Base-by-base conservation (phyloP, 1,139 yeast genomes). In the Geotrichum candidum region DNA sequence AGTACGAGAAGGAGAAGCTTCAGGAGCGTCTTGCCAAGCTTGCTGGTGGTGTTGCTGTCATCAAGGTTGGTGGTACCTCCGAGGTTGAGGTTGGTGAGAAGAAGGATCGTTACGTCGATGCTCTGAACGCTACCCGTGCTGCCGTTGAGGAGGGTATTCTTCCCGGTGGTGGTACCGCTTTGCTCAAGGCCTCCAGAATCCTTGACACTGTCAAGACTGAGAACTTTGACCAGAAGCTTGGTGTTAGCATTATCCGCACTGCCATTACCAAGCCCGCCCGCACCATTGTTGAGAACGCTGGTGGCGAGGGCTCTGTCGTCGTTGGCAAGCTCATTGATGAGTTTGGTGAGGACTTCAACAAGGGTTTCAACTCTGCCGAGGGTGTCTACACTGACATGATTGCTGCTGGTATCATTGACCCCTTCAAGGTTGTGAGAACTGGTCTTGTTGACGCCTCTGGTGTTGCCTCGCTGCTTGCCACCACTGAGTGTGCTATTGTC, bases 111-210 rank as follows among this genome's bases (percentile, higher is more conserved):
- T 95, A 92, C 75, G 99, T 95, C 72, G 99, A 94, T 81, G 99
- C 99, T 57, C 84, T 94, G 75, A 94, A 95, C 77, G 99, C 99
- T 64, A 95, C 99, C 63, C 91, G 99, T 81, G 99, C 99, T 69
- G 99, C 99, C 67, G 99, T 94, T 67, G 96, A 94, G 80, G 99
- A 94, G 79, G 99, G 99, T 81, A 94, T 95, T 74, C 84, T 94
- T 71, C 99, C 99, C 76, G 99, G 99, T 82, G 99, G 99, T 78
- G 99, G 99, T 82, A 94, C 98, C 70, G 99, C 99, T 68, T 84
- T 94, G 76, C 85, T 92, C 73, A 94, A 94, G 85, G 99, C 99
- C 55, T 86, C 96, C 62, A 84, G 87, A 75, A 78, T 88, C 68
- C 84, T 94, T 74, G 95, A 87, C 70, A 83, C 79, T 53, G 87